Percentiles rank a stretch among this genome's conserved stretches.
Conservation (phyloP, 257 asterid species). For the Ilex aquifolium region DNA sequence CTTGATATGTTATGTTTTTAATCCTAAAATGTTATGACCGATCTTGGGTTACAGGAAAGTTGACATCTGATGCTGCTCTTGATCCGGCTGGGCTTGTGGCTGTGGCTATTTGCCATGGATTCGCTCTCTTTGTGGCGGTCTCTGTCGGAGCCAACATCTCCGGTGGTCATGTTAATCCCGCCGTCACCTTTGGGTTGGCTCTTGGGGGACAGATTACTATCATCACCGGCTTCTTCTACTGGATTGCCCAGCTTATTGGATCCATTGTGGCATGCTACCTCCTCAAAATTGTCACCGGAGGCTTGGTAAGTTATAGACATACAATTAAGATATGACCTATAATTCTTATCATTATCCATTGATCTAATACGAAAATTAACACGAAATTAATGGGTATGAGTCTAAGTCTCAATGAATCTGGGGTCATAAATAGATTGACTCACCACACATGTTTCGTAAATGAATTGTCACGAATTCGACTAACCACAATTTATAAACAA, state of each 20-base stretch:
- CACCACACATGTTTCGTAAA: no score
- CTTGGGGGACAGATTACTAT: slow-evolving; percentile 69
- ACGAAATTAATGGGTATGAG: background rate
- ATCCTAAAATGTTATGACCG: background rate
- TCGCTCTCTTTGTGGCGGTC: slow-evolving; percentile 66
- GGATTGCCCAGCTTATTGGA: slow-evolving; percentile 65
- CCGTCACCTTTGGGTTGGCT: slow-evolving; percentile 67
- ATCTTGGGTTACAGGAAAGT: slow-evolving; percentile 25
- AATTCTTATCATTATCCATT: background rate
- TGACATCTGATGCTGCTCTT: slow-evolving; percentile 51
- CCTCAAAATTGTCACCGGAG: slow-evolving; percentile 58
- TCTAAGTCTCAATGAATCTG: background rate
- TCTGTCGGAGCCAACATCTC: slow-evolving; percentile 62
- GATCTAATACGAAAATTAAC: background rate
- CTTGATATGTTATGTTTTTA: no score
- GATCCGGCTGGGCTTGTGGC: slow-evolving; percentile 58
- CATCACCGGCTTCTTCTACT: slow-evolving; percentile 54
- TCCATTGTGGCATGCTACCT: slow-evolving; percentile 39
- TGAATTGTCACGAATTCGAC: no score
- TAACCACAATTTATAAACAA: no score
- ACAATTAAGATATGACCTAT: no score
- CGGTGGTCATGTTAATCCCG: slow-evolving; percentile 78
- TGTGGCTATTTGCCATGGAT: slow-evolving; percentile 50
- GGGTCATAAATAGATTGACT: no score
- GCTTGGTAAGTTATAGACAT: slow-evolving; percentile 28